Conservation (phyloP, 495 filamentous ascomycete species). For the Gamarada debralockiae region DNA sequence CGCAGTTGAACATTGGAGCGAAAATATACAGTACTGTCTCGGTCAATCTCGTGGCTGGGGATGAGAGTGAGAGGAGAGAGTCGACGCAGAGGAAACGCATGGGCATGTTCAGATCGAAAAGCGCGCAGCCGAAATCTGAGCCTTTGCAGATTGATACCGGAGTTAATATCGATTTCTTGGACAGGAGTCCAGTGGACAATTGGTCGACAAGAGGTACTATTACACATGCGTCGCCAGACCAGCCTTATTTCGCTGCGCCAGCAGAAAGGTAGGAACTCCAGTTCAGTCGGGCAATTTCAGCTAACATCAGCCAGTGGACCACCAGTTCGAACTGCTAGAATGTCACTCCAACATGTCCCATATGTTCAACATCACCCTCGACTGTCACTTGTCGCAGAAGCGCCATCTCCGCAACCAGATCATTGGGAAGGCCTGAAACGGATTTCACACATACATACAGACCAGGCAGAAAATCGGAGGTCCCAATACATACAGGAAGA, state of each 20-base stretch:
- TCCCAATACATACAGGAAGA: background rate
- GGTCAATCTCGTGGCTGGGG: background rate
- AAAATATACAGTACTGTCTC: background rate
- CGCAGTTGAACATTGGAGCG: background rate
- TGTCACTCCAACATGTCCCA: conserved; percentile 17
- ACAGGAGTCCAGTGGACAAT: conserved; percentile 5
- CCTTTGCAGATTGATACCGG: background rate
- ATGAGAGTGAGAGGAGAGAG: conserved; percentile 1
- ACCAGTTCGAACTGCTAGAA: conserved; percentile 5
- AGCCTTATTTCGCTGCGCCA: background rate
- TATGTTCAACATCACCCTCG: conserved; percentile 6
- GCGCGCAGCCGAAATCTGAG: conserved; percentile 3
- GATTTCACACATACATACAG: background rate
- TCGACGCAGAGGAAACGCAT: conserved; percentile 10
- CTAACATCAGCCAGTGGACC: conserved; percentile 7
- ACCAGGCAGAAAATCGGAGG: conserved; percentile 1
- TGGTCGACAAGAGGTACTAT: background rate
- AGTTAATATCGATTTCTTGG: background rate
- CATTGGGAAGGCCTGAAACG: background rate
- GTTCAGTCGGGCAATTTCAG: background rate
- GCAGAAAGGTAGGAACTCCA: conserved; percentile 5
- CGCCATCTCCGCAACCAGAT: conserved; percentile 3
- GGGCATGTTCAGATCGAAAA: conserved; percentile 22
- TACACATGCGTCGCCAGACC: background rate
- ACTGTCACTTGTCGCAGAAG: conserved; percentile 21